A percentile compares a stretch with the other conserved stretches of the same genome.
Conservation (phyloP, 805 yeast species). For the Candida jianshihensis region DNA sequence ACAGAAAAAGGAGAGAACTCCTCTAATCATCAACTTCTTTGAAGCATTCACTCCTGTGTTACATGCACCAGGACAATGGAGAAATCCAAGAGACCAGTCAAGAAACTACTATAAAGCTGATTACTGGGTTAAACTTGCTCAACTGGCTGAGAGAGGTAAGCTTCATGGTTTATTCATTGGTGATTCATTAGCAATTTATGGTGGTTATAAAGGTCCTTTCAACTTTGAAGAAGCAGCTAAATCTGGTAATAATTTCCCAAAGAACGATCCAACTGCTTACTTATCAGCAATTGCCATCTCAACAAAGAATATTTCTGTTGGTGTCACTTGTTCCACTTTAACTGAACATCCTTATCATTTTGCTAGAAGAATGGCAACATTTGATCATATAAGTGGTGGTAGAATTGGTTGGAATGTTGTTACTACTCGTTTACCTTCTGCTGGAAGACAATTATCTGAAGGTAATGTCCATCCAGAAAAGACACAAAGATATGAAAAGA, state of each 20-base stretch:
- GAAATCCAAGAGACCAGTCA: no score
- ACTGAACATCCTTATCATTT: constrained; percentile 39
- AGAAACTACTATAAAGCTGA: constrained; percentile 20
- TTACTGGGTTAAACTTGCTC: constrained; percentile 34
- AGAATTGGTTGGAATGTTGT: constrained; percentile 45
- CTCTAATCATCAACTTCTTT: constrained; percentile 17
- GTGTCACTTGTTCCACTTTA: constrained; percentile 37
- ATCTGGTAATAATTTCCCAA: constrained; percentile 24
- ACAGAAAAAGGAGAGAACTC: no score
- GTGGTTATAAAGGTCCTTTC: constrained; percentile 32
- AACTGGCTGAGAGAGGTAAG: constrained; percentile 32
- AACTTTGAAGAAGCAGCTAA: constrained; percentile 27
- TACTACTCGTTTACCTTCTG: constrained; percentile 35
- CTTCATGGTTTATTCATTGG: constrained; percentile 30
- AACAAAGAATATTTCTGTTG: constrained; percentile 33
- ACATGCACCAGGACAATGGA: constrained; percentile 19
- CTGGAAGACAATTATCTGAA: constrained; percentile 35
- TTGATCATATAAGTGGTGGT: constrained; percentile 39
- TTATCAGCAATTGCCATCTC: constrained; percentile 37
- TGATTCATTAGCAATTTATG: constrained; percentile 33
- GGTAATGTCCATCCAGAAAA: constrained; percentile 32
- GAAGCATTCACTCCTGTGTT: constrained; percentile 15
- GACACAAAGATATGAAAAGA: constrained; percentile 33
- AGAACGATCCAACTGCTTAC: no score
- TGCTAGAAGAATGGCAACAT: constrained; percentile 37